A percentile compares a stretch with the other conserved stretches of the same genome.
phyloP scores from a whole-genome alignment of 352 stramenopile genomes.

The Phytophthora fragariaefolia region DNA sequence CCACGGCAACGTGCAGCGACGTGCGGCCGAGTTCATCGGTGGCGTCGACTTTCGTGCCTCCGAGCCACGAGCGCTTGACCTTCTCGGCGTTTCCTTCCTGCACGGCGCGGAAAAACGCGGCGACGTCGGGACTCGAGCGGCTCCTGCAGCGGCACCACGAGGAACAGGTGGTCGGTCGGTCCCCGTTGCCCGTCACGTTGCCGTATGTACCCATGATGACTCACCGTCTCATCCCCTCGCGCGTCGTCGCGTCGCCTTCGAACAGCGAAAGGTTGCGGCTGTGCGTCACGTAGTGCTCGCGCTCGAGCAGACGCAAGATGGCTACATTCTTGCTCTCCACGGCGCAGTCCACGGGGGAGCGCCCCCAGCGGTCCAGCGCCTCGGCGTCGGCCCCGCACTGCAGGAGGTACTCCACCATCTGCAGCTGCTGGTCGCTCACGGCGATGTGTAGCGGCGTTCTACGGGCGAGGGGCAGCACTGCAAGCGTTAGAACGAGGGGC shows the following conservation, averaged over 20 bases:
- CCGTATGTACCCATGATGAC: too few species aligned
- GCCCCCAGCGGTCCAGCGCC: conserved; percentile 71
- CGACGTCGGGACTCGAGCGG: conserved; percentile 47
- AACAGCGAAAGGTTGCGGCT: conserved; percentile 33
- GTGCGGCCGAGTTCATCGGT: conserved; percentile 60
- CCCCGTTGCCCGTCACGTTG: too few species aligned
- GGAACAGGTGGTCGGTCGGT: too few species aligned
- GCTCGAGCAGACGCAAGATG: conserved; percentile 58
- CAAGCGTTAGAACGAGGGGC: too few species aligned
- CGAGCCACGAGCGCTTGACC: conserved; percentile 81
- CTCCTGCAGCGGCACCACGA: conserved; percentile 24
- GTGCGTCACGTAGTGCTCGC: conserved; percentile 32
- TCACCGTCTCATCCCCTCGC: conserved; percentile 25
- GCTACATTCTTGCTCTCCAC: conserved; percentile 56
- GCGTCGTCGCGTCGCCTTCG: conserved; percentile 11
- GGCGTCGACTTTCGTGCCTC: conserved; percentile 66
- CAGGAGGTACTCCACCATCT: conserved; percentile 69
- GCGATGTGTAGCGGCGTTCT: conserved; percentile 84
- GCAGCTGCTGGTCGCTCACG: conserved; percentile 64
- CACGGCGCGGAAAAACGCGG: conserved; percentile 65
- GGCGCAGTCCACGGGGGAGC: conserved; percentile 73
- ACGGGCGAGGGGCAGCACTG: background rate
- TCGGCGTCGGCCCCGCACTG: conserved; percentile 60
- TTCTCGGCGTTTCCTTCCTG: conserved; percentile 71
- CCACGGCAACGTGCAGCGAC: conserved; percentile 80